These are phyloP conservation scores for Escallonia rubra DNA, from an alignment of 129 eudicot species.

Conservation along the genomic window DNA sequence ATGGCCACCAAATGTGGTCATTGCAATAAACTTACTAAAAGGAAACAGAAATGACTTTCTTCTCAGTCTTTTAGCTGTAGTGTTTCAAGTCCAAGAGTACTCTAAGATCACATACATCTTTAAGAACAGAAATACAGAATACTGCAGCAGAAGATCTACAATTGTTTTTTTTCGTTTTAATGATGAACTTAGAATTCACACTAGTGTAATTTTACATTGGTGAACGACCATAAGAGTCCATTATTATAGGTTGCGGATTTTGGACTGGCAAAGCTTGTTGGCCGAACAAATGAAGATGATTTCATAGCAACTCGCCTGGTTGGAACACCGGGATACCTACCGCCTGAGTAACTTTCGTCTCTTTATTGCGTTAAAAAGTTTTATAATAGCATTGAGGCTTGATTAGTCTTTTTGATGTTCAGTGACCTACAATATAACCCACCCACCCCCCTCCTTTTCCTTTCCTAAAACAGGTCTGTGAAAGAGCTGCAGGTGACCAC, in stretches of 20 bases:
- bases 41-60: no score
- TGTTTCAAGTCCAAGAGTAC: no score
- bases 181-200: not conserved
- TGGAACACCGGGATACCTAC: conserved; percentile 92
- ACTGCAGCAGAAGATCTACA: no score
- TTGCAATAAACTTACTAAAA: no score
- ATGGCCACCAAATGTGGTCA: no score
- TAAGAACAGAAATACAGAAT: no score
- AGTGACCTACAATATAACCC: no score
- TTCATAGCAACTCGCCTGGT: conserved; percentile 72
- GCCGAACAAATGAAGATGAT: conserved; percentile 70
- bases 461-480: conserved; percentile 47
- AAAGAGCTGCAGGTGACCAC: conserved; percentile 81
- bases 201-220: not conserved
- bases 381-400: not conserved
- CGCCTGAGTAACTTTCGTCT: conserved; percentile 58
- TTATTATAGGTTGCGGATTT: conserved; percentile 76
- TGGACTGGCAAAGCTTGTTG: conserved; percentile 81
- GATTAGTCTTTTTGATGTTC: not conserved
- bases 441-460: no score
- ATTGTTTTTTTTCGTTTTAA: conserved; percentile 5
- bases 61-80: no score
- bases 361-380: conserved; percentile 2
- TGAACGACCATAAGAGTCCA: not conserved
- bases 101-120: no score